These are phyloP conservation scores for Pseudogymnoascus sp. DNA, from an alignment of 2,329 filamentous ascomycete genomes.

Conservation along the genomic window DNA sequence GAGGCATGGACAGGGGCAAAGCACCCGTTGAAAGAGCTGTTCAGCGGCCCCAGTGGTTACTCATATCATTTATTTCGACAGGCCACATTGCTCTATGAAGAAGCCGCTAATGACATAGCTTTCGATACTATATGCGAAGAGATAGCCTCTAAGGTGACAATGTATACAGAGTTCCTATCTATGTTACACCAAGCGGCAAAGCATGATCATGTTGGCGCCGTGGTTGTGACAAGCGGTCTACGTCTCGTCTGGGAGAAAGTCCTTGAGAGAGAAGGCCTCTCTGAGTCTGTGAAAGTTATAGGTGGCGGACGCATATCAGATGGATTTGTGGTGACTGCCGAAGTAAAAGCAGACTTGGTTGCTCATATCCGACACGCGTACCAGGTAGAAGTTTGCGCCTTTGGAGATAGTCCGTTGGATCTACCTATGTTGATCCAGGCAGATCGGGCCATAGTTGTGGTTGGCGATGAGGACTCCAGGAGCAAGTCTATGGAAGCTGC, in stretches of 20 bases:
- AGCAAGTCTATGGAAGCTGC: slow-evolving; percentile 46
- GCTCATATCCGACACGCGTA: slow-evolving; percentile 30
- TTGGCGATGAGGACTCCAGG: slow-evolving; percentile 38
- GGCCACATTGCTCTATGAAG: slow-evolving; percentile 45
- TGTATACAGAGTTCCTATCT: slow-evolving; percentile 41
- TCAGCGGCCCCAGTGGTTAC: slow-evolving; percentile 41
- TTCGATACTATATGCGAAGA: slow-evolving; percentile 40
- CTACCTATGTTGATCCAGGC: slow-evolving; percentile 48
- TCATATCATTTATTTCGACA: slow-evolving; percentile 49
- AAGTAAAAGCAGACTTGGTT: slow-evolving; percentile 43
- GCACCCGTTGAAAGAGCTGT: slow-evolving; percentile 37
- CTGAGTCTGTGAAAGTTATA: slow-evolving; percentile 40
- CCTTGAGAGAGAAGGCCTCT: slow-evolving; percentile 37
- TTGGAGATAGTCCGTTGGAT: slow-evolving; percentile 55
- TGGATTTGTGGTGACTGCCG: slow-evolving; percentile 42
- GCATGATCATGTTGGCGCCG: slow-evolving; percentile 33
- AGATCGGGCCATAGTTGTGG: slow-evolving; percentile 47
- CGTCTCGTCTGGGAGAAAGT: slow-evolving; percentile 48
- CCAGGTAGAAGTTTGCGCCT: slow-evolving; percentile 41
- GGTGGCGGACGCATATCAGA: slow-evolving; percentile 42
- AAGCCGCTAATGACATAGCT: slow-evolving; percentile 28
- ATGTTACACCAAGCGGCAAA: slow-evolving; percentile 33
- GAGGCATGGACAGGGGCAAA: slow-evolving; percentile 1
- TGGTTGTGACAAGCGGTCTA: slow-evolving; percentile 50
- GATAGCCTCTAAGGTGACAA: slow-evolving; percentile 34